These are phyloP conservation scores for Nakataea oryzae DNA, from an alignment of 2,329 filamentous ascomycete species.

Conservation along the genomic window DNA sequence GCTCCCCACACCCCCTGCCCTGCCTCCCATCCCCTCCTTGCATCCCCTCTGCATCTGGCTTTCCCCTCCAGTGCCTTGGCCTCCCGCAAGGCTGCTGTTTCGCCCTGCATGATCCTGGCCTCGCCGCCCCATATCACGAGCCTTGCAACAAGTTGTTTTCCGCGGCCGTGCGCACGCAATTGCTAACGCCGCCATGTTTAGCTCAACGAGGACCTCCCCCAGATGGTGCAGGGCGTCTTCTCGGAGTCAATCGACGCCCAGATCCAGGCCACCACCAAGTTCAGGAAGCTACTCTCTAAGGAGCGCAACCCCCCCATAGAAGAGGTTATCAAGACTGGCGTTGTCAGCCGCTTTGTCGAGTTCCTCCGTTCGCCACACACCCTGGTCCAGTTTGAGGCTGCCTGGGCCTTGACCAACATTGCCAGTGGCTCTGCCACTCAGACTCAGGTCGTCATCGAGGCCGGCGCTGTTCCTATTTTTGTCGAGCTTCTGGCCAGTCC, in stretches of 20 bases:
- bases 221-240: constrained; percentile 97
- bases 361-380: constrained; percentile 97
- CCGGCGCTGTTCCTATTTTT: constrained; percentile 95
- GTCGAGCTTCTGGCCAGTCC: constrained; percentile 92
- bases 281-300: constrained; percentile 95
- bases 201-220: constrained; percentile 95
- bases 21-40: not conserved
- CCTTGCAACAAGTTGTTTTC: not conserved
- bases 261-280: constrained; percentile 96
- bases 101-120: not conserved
- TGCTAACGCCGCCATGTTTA: constrained; percentile 29
- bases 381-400: constrained; percentile 96
- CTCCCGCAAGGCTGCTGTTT: not conserved
- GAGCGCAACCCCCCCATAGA: constrained; percentile 99
- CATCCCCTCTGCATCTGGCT: not conserved
- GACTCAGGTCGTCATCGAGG: constrained; percentile 98
- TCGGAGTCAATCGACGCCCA: constrained; percentile 97
- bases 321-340: constrained; percentile 97
- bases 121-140: not conserved
- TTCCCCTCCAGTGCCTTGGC: not conserved
- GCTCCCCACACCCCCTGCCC: not conserved
- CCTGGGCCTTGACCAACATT: constrained; percentile 98
- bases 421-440: constrained; percentile 93
- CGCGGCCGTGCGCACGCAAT: not conserved
- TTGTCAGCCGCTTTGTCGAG: constrained; percentile 94